Base-by-base conservation (phyloP, 2,329 filamentous ascomycete species). In the Ceratocystiopsis sp. region DNA sequence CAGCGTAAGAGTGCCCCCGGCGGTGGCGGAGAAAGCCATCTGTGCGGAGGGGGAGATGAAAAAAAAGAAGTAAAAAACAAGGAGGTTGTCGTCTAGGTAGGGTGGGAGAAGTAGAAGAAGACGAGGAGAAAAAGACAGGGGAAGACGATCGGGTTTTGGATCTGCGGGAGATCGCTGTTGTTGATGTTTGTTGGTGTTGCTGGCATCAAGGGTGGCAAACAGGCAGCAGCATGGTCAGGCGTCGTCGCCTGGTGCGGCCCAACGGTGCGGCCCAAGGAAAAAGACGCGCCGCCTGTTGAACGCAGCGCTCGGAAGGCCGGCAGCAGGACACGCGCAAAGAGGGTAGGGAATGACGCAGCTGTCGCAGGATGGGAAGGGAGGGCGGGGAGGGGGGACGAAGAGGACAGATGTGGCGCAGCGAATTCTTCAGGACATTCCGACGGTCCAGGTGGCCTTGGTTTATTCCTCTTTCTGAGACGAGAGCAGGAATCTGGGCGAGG, bases 1-100 rank as follows among this genome's bases (percentile, higher is more conserved):
- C 53, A 94, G 69, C 55, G 91, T 85, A 54, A 93, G 69, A 46
- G 84, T 89, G 55, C 84, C 84, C 57, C 83, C 81, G 45, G 68
- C 65, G 53, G 64, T 62, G 55, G 69, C 73, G 41, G 69, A 69
- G 59, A 73, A 76, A 51, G 73, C 68, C 73, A 77, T 75, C 25
- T 6, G 9, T 29, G 25, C 8, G 21, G 8, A 8, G 21, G 8
- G 21, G 21, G 21, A 21, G 21, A 8, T 4, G 8, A 8, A 21
- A 8, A 21, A 15, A 17, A 41, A 19, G 14, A 32, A 43, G 19
- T 21, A 21, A 12, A 33, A 37, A 33, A 11, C 19, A 37, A 12
- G 19, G 14, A 40, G 32, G n/a, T 8, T 39, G 3, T 9, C 25
- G 11, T 11, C n/a, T 13, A 10, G 15, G 29, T 25, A 32, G 21